A percentile compares a stretch with the other conserved stretches of the same genome.
These are phyloP conservation scores for Pseudohalonectria lignicola DNA, from an alignment of 2,329 filamentous ascomycete species.

Conservation along the genomic window DNA sequence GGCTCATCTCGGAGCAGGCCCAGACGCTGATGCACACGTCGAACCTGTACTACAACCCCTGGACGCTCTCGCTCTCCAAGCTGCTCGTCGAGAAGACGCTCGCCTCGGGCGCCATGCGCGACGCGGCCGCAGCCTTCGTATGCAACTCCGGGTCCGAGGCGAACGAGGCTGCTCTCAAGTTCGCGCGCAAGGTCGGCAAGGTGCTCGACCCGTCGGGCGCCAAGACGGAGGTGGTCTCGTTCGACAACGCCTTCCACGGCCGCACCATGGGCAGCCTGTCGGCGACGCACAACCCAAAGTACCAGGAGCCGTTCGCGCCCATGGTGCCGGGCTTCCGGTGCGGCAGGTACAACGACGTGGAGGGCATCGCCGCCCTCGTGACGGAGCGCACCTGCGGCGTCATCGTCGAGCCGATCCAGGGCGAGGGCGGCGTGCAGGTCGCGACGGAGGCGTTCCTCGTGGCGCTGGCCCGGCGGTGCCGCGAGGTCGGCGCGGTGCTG, in stretches of 20 bases:
- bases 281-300: constrained; percentile 97
- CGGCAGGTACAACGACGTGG: constrained; percentile 75
- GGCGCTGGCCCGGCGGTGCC: constrained; percentile 74
- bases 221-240: constrained; percentile 83
- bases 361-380: constrained; percentile 59
- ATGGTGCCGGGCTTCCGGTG: constrained; percentile 93
- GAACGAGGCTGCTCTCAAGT: constrained; percentile 97
- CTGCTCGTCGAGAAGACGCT: constrained; percentile 72
- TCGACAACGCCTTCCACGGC: constrained; percentile 88
- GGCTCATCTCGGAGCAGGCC: constrained; percentile 54
- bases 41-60: constrained; percentile 94
- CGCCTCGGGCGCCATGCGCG: constrained; percentile 71
- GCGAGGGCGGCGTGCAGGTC: constrained; percentile 84
- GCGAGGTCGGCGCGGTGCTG: constrained; percentile 76
- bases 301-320: constrained; percentile 86
- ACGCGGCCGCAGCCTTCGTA: constrained; percentile 72
- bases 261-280: constrained; percentile 90
- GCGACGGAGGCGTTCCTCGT: constrained; percentile 74
- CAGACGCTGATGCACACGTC: constrained; percentile 80
- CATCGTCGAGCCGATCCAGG: constrained; percentile 94
- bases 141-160: constrained; percentile 96
- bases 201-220: constrained; percentile 55
- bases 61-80: constrained; percentile 84
- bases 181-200: constrained; percentile 85
- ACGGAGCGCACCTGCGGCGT: constrained; percentile 85